Base-by-base conservation (phyloP, 345 rosid genomes). In the Pistacia atlantica region DNA sequence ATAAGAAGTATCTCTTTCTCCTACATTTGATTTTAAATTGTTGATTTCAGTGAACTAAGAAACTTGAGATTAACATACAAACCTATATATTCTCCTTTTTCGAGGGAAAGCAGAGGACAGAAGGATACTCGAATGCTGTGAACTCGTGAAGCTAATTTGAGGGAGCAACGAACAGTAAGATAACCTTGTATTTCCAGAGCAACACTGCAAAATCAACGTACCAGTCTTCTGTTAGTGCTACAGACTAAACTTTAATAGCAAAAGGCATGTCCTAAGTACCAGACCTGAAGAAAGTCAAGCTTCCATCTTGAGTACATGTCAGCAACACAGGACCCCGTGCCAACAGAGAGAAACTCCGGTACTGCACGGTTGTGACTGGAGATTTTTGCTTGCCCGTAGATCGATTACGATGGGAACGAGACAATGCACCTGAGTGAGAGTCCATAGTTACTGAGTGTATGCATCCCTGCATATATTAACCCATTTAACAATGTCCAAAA, bases 31-130 rank as follows among this genome's bases (percentile, higher is more conserved):
- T 13, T 14, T 68, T 49, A 68, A 14, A 14, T 48, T 14, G 59
- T 28, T 13, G 13, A 28, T 14, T 68, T 20, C 59, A 67, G 3
- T 22, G 56, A 48, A 6, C 25, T 18, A 31, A 33, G 22, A 49
- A 72, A n/a, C 28, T 37, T 11, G 22, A 46, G 60, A 25, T 17
- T 65, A 25, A 66, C 33, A 69, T 38, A 55, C 85, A 52, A 20
- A 91, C 98, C 99, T 90, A 95, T 93, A 74, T 81, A 95, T 80
- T 95, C 98, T 78, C 99, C 99, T 78, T 95, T 90, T 77, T 93
- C 97, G 37, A 91, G 87, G 68, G 99, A 95, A 77, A 95, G 90
- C 70, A 93, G 77, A 57, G 97, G 99, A 82, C 99, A 93, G 87
- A 95, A 95, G 37, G 98, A 91, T 42, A 93, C 94, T 72, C 88